Conservation (phyloP, 192 early-diverging fungal species). For the Rhizophagus clarus region DNA sequence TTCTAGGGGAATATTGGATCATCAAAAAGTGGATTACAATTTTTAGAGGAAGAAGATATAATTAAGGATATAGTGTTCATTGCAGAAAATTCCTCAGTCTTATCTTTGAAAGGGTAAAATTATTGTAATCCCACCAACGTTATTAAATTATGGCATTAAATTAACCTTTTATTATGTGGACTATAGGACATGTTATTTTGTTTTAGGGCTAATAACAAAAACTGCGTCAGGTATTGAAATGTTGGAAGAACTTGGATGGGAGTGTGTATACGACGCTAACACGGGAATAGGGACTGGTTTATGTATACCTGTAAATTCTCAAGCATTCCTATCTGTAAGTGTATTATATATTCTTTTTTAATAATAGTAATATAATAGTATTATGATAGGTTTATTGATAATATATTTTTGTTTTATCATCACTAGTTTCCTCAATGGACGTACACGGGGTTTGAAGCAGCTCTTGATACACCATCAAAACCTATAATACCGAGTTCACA, state of each 20-base stretch:
- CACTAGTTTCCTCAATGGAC: conserved; percentile 52
- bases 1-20: conserved; percentile 76
- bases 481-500: conserved; percentile 33
- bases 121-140: neutral
- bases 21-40: conserved; percentile 63
- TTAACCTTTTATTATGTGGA: neutral
- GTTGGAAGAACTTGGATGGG: conserved; percentile 75
- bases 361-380: no score
- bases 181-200: conserved; percentile 72
- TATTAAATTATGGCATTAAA: neutral
- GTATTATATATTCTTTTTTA: no score
- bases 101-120: conserved; percentile 76
- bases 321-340: conserved; percentile 62
- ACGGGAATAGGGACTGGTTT: conserved; percentile 56
- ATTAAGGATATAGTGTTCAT: conserved; percentile 72
- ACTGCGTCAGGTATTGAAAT: conserved; percentile 70
- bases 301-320: conserved; percentile 67
- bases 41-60: conserved; percentile 71
- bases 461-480: conserved; percentile 38
- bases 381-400: no score
- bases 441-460: conserved; percentile 43
- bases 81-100: conserved; percentile 63
- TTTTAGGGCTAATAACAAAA: conserved; percentile 70
- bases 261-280: conserved; percentile 56
- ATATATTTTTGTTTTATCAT: neutral